phyloP scores from a whole-genome alignment of 179 eudicot genomes.

The Corrigiola litoralis region DNA sequence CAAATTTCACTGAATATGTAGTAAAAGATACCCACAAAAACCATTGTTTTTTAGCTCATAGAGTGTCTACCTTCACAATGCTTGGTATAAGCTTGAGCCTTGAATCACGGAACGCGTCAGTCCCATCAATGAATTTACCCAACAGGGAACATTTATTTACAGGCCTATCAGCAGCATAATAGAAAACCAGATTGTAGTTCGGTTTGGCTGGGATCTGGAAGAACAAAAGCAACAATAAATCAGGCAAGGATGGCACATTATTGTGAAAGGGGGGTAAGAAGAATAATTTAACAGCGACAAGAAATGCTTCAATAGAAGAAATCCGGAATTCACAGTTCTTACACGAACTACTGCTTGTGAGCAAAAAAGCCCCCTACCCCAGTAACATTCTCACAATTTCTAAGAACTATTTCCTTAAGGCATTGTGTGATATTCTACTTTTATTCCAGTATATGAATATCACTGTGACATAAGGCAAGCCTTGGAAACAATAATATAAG shows the following conservation, averaged over 20 bases:
- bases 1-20: background rate
- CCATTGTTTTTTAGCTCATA: constrained; percentile 1
- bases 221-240: constrained; percentile 14
- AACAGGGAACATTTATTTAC: constrained; percentile 63
- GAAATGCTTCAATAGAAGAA: background rate
- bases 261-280: background rate
- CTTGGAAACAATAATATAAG: background rate
- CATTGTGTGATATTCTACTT: background rate
- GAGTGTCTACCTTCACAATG: constrained; percentile 68
- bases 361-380: background rate
- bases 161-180: constrained; percentile 88
- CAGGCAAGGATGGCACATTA: background rate
- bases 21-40: background rate
- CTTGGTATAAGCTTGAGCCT: constrained; percentile 95
- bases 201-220: constrained; percentile 88
- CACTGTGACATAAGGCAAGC: background rate
- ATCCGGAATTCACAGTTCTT: background rate
- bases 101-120: constrained; percentile 81
- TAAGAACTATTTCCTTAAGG: background rate
- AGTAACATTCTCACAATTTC: background rate
- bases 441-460: background rate
- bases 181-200: constrained; percentile 89
- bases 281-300: background rate
- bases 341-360: background rate
- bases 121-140: constrained; percentile 76